Percentiles rank a stretch among this genome's conserved stretches.
These are phyloP conservation scores for Cyclotella baltica DNA, from an alignment of 108 stramenopile genomes.

Conservation along the genomic window DNA sequence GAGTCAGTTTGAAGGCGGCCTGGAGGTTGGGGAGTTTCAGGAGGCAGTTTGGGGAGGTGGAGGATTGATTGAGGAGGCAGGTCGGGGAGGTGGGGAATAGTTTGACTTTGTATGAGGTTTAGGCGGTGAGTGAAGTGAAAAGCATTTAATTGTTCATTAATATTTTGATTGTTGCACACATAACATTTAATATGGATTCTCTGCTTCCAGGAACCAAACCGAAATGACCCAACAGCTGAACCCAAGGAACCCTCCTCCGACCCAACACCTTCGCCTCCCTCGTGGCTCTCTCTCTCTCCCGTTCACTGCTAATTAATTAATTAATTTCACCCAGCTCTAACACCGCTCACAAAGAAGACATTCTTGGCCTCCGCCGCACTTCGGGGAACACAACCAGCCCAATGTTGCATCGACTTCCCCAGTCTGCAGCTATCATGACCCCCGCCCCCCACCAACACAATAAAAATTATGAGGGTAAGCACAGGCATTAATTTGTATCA, in stretches of 20 bases:
- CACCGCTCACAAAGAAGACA: too few species aligned
- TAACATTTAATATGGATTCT: not conserved
- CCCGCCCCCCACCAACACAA: too few species aligned
- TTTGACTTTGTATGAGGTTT: constrained; percentile 44
- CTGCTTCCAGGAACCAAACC: not conserved
- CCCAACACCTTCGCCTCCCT: constrained; percentile 10
- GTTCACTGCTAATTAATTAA: too few species aligned
- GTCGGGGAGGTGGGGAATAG: constrained; percentile 83
- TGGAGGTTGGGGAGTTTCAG: too few species aligned
- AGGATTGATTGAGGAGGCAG: constrained; percentile 74
- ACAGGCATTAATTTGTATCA: too few species aligned
- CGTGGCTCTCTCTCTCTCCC: constrained; percentile 28
- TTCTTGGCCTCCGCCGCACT: too few species aligned
- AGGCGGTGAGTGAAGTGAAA: constrained; percentile 9
- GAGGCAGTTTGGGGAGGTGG: constrained; percentile 72
- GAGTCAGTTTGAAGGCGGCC: constrained; percentile 80
- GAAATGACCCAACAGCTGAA: constrained; percentile 29
- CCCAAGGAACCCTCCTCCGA: constrained; percentile 51
- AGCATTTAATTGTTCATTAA: too few species aligned
- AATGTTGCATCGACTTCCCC: too few species aligned
- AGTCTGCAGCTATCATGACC: too few species aligned
- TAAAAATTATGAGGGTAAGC: too few species aligned
- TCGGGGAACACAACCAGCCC: too few species aligned
- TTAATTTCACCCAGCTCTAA: too few species aligned
- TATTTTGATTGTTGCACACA: not conserved